phyloP scores from a whole-genome alignment of 352 stramenopile genomes.

The Phytopythium chamaehyphon region DNA sequence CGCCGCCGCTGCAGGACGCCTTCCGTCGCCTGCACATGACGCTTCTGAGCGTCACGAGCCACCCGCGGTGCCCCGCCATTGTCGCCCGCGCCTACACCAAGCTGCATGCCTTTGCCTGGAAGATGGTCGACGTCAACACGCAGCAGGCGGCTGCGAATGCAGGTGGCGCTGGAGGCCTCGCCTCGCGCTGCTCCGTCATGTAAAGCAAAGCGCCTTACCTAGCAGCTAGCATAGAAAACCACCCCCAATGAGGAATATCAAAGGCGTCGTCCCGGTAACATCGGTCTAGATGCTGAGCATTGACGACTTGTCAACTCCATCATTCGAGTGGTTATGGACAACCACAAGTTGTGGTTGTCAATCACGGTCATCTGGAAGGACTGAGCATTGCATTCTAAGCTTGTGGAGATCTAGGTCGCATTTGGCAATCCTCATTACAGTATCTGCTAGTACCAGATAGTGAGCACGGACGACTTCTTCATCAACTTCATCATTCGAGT shows the following conservation, averaged over 20 bases:
- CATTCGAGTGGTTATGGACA: too few species aligned
- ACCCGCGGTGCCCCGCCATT: slow-evolving; percentile 63
- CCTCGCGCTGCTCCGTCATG: slow-evolving; percentile 68
- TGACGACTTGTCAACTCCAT: not conserved
- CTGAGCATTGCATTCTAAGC: too few species aligned
- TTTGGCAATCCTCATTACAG: too few species aligned
- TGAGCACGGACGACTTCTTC: too few species aligned
- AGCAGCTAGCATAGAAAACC: not conserved
- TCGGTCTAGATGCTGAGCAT: not conserved
- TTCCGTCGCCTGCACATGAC: slow-evolving; percentile 69
- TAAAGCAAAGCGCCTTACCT: slow-evolving; percentile 21
- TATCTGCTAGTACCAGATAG: too few species aligned
- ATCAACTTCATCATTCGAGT: too few species aligned
- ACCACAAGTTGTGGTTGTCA: slow-evolving; percentile 53
- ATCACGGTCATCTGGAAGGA: slow-evolving; percentile 82
- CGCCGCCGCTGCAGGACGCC: slow-evolving; percentile 74
- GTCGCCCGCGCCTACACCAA: slow-evolving; percentile 59
- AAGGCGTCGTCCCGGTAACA: too few species aligned
- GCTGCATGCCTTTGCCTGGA: slow-evolving; percentile 59
- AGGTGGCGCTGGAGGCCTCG: slow-evolving; percentile 25
- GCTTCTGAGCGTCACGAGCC: slow-evolving; percentile 53
- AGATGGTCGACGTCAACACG: slow-evolving; percentile 58
- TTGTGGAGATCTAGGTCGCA: too few species aligned
- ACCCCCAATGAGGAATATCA: not conserved
- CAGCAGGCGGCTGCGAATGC: slow-evolving; percentile 26